Percentiles rank a stretch among this genome's conserved stretches.
phyloP scores from a whole-genome alignment of 495 filamentous ascomycete species.

The Hypomontagnella submonticulosa region DNA sequence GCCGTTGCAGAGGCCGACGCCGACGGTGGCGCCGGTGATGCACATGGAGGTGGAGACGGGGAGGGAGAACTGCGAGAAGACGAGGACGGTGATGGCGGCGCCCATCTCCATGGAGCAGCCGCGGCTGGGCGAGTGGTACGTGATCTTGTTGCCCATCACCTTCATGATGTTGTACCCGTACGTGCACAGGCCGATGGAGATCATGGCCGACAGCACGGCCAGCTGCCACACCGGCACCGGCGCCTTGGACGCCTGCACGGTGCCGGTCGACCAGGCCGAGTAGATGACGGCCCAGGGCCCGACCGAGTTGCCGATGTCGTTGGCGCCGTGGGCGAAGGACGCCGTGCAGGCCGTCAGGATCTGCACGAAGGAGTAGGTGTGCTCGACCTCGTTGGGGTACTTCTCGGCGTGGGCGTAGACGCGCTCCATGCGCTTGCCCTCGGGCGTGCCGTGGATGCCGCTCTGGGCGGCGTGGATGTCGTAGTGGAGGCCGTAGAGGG shows the following conservation, averaged over 20 bases:
- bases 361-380: constrained; percentile 72
- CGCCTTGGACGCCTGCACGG: constrained; percentile 57
- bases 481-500: constrained; percentile 75
- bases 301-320: constrained; percentile 74
- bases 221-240: constrained; percentile 70
- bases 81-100: constrained; percentile 71
- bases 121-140: constrained; percentile 70
- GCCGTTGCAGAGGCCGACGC: constrained; percentile 68
- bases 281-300: constrained; percentile 73
- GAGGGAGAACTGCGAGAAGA: constrained; percentile 70
- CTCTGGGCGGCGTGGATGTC: constrained; percentile 77
- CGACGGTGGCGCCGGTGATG: constrained; percentile 68
- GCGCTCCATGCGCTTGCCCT: constrained; percentile 71
- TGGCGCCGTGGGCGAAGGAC: constrained; percentile 74
- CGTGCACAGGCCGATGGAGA: constrained; percentile 68
- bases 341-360: constrained; percentile 70
- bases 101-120: constrained; percentile 75
- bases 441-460: constrained; percentile 71
- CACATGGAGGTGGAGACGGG: constrained; percentile 71
- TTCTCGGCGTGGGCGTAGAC: constrained; percentile 68
- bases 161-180: constrained; percentile 80
- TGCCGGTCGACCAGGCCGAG: constrained; percentile 66
- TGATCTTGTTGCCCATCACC: constrained; percentile 75
- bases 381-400: constrained; percentile 73
- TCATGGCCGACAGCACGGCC: constrained; percentile 62